Evolutionary conservation across 140 eudicot genomes (phyloP), one percentile per base, ranked within the genome.

Genomic region (Senecio squalidus): DNA sequence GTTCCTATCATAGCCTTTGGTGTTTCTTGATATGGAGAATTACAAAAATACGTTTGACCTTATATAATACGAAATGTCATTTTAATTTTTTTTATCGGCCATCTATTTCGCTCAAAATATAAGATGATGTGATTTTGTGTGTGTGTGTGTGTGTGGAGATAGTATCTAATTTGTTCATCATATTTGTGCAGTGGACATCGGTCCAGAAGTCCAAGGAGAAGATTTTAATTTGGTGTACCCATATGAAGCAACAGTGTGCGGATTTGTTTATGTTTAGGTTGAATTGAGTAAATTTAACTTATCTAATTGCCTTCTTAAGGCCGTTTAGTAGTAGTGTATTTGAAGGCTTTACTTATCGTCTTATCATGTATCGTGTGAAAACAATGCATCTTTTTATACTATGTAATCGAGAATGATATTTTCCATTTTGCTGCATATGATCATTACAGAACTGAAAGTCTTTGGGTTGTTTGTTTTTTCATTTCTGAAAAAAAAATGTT

Each of bases 121-220:
- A n/a, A n/a, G n/a, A n/a, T n/a, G n/a, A n/a, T n/a, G n/a, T n/a
- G n/a, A n/a, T n/a, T n/a, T n/a, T n/a, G n/a, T n/a, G n/a, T n/a
- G n/a, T n/a, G n/a, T n/a, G n/a, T n/a, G n/a, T n/a, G n/a, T n/a
- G 16, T 6, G 9, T 33, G 21, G 4, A 18, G 18, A 5, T 22
- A 46, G 22, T 64, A 34, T n/a, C 56, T 36, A 58, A 20, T 15
- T 5, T 67, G 38, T 40, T 38, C 3, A 56, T 10, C 0, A 34
- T 69, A 14, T 40, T 14, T 39, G 36, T 30, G 59, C 88, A 86
- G 95, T 66, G 82, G 95, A 52, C 91, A 74, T 65, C 83, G 98
- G 21, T 92, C 98, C 36, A 84, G 98, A 73, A 92, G 98, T 71
- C 98, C 98, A 3, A 79, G 98, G 74, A 77, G 94, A 70, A 92